Base-by-base conservation (phyloP, 2,329 filamentous ascomycete genomes). In the Venturia aucupariae region DNA sequence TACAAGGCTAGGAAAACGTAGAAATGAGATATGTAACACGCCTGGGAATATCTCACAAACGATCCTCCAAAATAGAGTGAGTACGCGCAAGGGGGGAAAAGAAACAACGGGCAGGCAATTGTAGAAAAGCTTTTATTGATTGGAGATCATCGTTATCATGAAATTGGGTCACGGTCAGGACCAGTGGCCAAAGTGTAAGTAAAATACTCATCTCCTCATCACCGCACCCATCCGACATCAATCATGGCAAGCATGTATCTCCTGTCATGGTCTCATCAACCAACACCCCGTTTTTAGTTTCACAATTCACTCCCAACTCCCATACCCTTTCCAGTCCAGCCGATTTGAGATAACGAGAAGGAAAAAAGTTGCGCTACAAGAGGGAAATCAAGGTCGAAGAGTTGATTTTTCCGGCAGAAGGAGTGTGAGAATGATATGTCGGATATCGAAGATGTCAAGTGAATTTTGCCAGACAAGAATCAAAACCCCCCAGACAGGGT, bases 231-330 rank as follows among this genome's bases (percentile, higher is more conserved):
- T 8, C 51, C n/a, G 27, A 35, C 51, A n/a, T 57, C 51, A 57
- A 57, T 35, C 51, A 57, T 57, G 46, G 30, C 51, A 35, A 35
- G 51, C 51, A 32, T 35, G 48, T 32, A 8, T 57, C 19, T n/a
- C 51, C 30, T 35, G 1, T n/a, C 51, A 11, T 51, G 15, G 30
- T 57, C 51, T 35, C 27, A 35, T 19, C 51, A 15, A 15, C 15
- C 51, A 35, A 11, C 44, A 19, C 27, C 27, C 30, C 46, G 13
- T 57, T 57, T 57, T 57, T 35, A 17, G 30, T 57, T 51, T 17
- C 30, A n/a, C n/a, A n/a, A n/a, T 57, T 30, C 51, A 35, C 51
- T 57, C 51, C 51, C 51, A 35, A 57, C 51, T 57, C 51, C 51
- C 51, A 32, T 32, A n/a, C 30, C 51, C 8, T 32, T 57, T 57